Percentiles rank a stretch among this genome's conserved stretches.
Evolutionary conservation across 805 yeast genomes (phyloP).

Genomic region (Saturnispora kantuleensis): DNA sequence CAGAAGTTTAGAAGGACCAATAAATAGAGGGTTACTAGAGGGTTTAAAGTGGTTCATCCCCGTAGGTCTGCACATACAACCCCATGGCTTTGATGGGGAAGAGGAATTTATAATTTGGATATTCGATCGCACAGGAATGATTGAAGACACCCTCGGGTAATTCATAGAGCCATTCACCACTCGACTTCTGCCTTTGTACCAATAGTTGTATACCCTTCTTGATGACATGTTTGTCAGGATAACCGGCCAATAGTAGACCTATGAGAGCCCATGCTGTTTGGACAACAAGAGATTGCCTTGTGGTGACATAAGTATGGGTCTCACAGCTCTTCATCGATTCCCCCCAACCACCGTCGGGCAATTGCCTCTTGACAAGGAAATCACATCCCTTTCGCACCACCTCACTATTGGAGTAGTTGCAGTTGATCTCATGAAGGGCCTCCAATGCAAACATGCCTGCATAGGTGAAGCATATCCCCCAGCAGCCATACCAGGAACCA

Average conservation of each 20-base stretch:
- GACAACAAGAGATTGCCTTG: slow-evolving; percentile 54
- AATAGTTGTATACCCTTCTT: slow-evolving; percentile 53
- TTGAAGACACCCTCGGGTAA: slow-evolving; percentile 93
- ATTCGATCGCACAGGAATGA: slow-evolving; percentile 85
- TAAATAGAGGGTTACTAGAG: background rate
- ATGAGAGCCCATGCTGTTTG: slow-evolving; percentile 92
- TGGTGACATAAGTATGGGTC: slow-evolving; percentile 59
- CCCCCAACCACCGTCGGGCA: slow-evolving; percentile 94
- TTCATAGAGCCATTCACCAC: slow-evolving; percentile 83
- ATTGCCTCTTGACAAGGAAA: slow-evolving; percentile 65
- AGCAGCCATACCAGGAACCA: slow-evolving; percentile 97
- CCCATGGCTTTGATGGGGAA: slow-evolving; percentile 94
- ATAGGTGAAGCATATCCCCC: slow-evolving; percentile 96
- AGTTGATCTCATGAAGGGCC: slow-evolving; percentile 67
- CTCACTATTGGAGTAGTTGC: slow-evolving; percentile 49
- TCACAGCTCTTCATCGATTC: slow-evolving; percentile 90
- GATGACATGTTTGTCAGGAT: slow-evolving; percentile 60
- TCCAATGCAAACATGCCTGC: slow-evolving; percentile 98
- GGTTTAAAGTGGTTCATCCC: slow-evolving; percentile 13
- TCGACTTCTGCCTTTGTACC: slow-evolving; percentile 51
- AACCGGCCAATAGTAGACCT: slow-evolving; percentile 69
- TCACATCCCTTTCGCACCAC: slow-evolving; percentile 73
- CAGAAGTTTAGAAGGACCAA: slow-evolving; percentile 55
- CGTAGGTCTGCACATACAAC: slow-evolving; percentile 32
- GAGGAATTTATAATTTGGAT: slow-evolving; percentile 83